A percentile compares a stretch with the other conserved stretches of the same genome.
phyloP scores from a whole-genome alignment of 1,139 yeast genomes.

The Debaryomycetaceae sp. region DNA sequence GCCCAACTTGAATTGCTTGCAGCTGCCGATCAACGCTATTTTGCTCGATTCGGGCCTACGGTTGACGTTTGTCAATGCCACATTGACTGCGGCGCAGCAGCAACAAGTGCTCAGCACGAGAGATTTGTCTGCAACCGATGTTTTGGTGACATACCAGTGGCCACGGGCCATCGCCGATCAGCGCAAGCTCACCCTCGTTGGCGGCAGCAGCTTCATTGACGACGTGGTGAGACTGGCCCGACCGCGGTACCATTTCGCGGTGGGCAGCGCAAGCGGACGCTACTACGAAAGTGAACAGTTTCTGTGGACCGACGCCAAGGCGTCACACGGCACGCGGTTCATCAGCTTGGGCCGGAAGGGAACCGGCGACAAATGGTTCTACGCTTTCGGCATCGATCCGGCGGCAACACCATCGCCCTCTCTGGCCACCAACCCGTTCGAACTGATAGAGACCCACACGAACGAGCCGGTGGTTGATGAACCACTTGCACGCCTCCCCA shows the following conservation, averaged over 20 bases:
- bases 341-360: slow-evolving; percentile 62
- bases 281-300: slow-evolving; percentile 60
- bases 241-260: slow-evolving; percentile 67
- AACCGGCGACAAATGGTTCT: slow-evolving; percentile 61
- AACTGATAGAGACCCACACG: slow-evolving; percentile 1
- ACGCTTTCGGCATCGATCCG: slow-evolving; percentile 57
- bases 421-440: slow-evolving; percentile 5
- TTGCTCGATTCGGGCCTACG: slow-evolving; percentile 42
- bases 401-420: no score
- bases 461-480: neutral
- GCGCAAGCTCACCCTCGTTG: slow-evolving; percentile 35
- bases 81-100: slow-evolving; percentile 14
- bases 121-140: slow-evolving; percentile 35
- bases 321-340: slow-evolving; percentile 46
- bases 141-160: slow-evolving; percentile 60
- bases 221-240: slow-evolving; percentile 34
- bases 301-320: slow-evolving; percentile 51
- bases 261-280: slow-evolving; percentile 44
- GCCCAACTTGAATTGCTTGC: slow-evolving; percentile 19
- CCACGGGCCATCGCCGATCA: slow-evolving; percentile 43
- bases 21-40: slow-evolving; percentile 27
- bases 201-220: slow-evolving; percentile 36
- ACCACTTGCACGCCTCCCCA: slow-evolving; percentile 3
- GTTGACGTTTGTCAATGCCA: slow-evolving; percentile 37
- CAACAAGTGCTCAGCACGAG: neutral